Evolutionary conservation across 2,329 filamentous ascomycete genomes (phyloP).

Genomic region (Thermoascus crustaceus): DNA sequence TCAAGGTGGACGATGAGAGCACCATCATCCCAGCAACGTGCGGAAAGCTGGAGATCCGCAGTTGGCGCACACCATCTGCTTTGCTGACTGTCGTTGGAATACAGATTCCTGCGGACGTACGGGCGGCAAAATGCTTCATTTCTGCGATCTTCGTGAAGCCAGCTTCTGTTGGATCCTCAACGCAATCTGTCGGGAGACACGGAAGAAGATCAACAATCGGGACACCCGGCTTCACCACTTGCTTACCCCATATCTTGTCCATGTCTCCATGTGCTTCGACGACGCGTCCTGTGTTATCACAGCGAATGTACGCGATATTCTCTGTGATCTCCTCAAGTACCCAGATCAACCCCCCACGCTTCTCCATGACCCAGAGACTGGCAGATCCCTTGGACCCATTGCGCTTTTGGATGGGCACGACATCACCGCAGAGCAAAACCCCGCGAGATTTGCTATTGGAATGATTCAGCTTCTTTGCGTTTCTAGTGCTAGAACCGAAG

Average conservation of each 20-base stretch:
- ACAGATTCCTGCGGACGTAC: slow-evolving; percentile 65
- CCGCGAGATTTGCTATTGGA: slow-evolving; percentile 70
- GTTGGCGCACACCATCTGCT: slow-evolving; percentile 57
- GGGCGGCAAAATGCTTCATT: slow-evolving; percentile 75
- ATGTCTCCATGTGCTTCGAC: slow-evolving; percentile 64
- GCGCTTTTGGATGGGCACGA: slow-evolving; percentile 95
- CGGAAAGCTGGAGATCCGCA: slow-evolving; percentile 87
- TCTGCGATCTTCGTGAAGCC: slow-evolving; percentile 69
- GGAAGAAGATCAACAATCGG: slow-evolving; percentile 74
- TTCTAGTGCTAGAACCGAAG: slow-evolving; percentile 39
- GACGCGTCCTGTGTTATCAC: slow-evolving; percentile 71
- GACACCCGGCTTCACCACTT: slow-evolving; percentile 57
- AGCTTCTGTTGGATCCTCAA: slow-evolving; percentile 59
- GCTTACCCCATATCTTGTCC: slow-evolving; percentile 77
- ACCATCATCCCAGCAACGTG: slow-evolving; percentile 97
- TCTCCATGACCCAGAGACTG: slow-evolving; percentile 98
- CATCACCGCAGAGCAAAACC: slow-evolving; percentile 88
- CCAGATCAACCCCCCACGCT: slow-evolving; percentile 88
- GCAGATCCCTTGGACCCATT: slow-evolving; percentile 88
- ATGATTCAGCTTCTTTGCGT: slow-evolving; percentile 55
- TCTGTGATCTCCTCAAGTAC: slow-evolving; percentile 96
- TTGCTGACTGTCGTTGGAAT: slow-evolving; percentile 79
- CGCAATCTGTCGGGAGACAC: slow-evolving; percentile 64
- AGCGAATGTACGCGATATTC: slow-evolving; percentile 68
- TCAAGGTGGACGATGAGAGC: slow-evolving; percentile 66